Evolutionary conservation across 768 basidiomycete species (phyloP), one percentile per base, ranked within the genome.

Genomic region (Lactarius akahatsu): DNA sequence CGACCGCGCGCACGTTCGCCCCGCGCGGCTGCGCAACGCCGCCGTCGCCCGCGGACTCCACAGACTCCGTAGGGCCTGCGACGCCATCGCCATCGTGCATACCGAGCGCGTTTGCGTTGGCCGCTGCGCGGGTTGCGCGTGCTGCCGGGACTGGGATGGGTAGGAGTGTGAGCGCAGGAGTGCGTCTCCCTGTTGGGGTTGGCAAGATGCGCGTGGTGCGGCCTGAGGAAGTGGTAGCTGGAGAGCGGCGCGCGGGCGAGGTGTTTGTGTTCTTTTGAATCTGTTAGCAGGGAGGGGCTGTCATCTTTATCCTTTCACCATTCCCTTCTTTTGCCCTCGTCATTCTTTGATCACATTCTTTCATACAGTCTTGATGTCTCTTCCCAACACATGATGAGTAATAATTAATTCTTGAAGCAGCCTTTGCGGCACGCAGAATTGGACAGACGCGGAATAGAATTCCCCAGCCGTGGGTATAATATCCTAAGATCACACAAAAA

Each of bases 121-220:
- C 61, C 10, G 47, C 61, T 16, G 50, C 50, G 20, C 50, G 36
- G 13, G 15, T 38, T 10, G 52, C 18, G 10, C 52, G 61, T 3
- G 55, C 23, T 1, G 50, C 23, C 4, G 50, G 50, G 15, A 16
- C 26, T 0, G 50, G 50, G 50, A 50, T 56, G 28, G 20, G 38
- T 15, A n/a, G 26, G 7, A 36, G 30, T 18, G 30, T 9, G 28
- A 7, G 3, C 11, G 32, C 56, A 3, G 36, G 34, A 40, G 57
- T 7, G 57, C 57, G 23, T 11, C 1, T 47, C 10, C 55, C 54
- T 7, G 40, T 63, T 34, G 62, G 55, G 13, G 62, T 63, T 11
- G 62, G 62, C n/a, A 63, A 57, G 62, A 57, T 63, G 62, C 56
- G 56, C 16, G 55, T 63, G 30, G 62, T 63, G 43, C 30, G 23